These are phyloP conservation scores for Fragaria vesca DNA, from an alignment of 306 rosid species.

Conservation along the genomic window DNA sequence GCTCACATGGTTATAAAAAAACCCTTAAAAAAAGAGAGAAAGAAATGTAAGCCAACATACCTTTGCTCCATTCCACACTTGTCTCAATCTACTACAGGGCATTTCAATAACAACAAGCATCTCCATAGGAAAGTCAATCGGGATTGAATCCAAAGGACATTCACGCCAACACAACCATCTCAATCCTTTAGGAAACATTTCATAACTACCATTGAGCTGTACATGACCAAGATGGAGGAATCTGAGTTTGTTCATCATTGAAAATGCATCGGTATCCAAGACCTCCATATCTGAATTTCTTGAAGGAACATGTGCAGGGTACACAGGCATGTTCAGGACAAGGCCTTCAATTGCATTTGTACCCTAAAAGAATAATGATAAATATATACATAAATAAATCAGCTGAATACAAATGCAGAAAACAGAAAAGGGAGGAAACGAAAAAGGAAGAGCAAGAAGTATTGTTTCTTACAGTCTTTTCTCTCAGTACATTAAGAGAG, in stretches of 20 bases:
- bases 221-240: background rate
- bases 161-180: slow-evolving; percentile 5
- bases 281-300: background rate
- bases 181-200: background rate
- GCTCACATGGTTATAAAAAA: too few relatives aligned
- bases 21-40: background rate
- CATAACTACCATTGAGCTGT: background rate
- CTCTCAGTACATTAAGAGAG: background rate
- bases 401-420: too few relatives aligned
- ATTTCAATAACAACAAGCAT: background rate
- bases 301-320: too few relatives aligned
- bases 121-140: background rate
- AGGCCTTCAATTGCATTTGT: background rate
- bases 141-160: background rate
- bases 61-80: background rate
- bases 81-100: background rate
- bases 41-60: background rate
- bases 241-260: background rate
- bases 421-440: too few relatives aligned
- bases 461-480: slow-evolving; percentile 2
- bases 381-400: too few relatives aligned
- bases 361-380: background rate
- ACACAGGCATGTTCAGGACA: background rate
- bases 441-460: background rate
- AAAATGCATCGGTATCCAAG: background rate